Conservation (phyloP, 1,284 basidiomycete genomes). For the Heterobasidion annosum region DNA sequence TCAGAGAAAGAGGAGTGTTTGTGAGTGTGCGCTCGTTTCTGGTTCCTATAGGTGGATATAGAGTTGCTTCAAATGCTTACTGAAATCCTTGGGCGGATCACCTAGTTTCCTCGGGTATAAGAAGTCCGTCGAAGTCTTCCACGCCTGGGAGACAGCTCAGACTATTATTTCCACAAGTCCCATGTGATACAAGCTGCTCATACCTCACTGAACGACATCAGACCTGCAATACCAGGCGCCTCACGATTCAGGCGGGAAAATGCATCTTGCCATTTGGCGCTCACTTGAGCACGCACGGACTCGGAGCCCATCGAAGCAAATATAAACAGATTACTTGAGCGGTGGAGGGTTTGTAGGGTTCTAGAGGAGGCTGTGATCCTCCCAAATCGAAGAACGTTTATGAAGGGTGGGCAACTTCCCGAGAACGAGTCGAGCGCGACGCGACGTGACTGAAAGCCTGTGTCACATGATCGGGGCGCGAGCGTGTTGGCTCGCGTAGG, state of each 20-base stretch:
- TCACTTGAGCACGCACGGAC: slow-evolving; percentile 50
- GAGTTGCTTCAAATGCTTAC: slow-evolving; percentile 17
- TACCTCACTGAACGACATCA: slow-evolving; percentile 59
- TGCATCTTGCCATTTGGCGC: slow-evolving; percentile 64
- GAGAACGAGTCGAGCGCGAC: too few species aligned
- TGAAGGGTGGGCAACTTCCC: too few species aligned
- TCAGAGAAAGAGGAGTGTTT: not conserved
- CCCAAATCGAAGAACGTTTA: too few species aligned
- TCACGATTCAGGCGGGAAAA: slow-evolving; percentile 56
- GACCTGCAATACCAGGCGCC: slow-evolving; percentile 55
- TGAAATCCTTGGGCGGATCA: slow-evolving; percentile 25
- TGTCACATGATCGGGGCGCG: too few species aligned
- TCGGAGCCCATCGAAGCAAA: slow-evolving; percentile 32
- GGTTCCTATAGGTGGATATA: not conserved
- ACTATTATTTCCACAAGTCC: not conserved
- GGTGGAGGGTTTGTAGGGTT: too few species aligned
- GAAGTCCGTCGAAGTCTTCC: slow-evolving; percentile 48
- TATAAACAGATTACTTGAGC: too few species aligned
- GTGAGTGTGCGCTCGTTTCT: not conserved
- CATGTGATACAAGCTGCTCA: slow-evolving; percentile 9
- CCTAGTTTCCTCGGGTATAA: slow-evolving; percentile 49
- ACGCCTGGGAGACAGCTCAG: slow-evolving; percentile 37
- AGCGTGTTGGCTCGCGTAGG: too few species aligned
- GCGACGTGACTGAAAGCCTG: too few species aligned
- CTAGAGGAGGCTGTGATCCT: too few species aligned